Evolutionary conservation across 2,329 filamentous ascomycete species (phyloP).

Genomic region (Pestalotiopsis sp.): DNA sequence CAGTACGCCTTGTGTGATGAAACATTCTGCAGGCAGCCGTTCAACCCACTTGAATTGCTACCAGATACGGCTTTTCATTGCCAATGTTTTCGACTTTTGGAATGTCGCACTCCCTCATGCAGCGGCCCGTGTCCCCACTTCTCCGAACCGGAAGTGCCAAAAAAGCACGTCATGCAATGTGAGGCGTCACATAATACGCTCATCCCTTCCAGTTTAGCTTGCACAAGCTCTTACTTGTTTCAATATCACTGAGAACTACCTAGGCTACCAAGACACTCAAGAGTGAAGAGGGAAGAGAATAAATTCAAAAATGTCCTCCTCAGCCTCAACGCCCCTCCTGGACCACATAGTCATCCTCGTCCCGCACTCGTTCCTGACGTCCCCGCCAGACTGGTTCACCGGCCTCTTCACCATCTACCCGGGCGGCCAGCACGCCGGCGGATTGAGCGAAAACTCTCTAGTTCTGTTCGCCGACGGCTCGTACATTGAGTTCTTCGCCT

Average conservation of each 20-base stretch:
- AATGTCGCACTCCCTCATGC: background rate
- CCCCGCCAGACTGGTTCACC: slow-evolving; percentile 53
- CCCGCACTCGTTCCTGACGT: slow-evolving; percentile 48
- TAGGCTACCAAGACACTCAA: background rate
- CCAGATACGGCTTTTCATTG: background rate
- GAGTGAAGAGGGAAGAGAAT: background rate
- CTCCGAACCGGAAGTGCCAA: background rate
- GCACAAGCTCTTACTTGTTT: no score
- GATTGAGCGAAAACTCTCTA: slow-evolving; percentile 63
- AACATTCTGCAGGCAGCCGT: no score
- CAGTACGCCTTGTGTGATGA: no score
- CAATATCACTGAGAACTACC: no score
- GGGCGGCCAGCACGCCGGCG: slow-evolving; percentile 65
- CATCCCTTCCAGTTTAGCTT: background rate
- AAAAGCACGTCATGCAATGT: slow-evolving; percentile 21
- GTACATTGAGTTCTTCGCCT: slow-evolving; percentile 70
- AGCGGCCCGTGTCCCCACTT: background rate
- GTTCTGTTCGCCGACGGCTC: slow-evolving; percentile 65
- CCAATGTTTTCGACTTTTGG: background rate
- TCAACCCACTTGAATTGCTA: background rate
- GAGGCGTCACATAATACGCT: background rate
- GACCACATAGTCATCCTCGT: slow-evolving; percentile 70
- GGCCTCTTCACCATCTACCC: slow-evolving; percentile 59
- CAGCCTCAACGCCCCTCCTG: slow-evolving; percentile 32
- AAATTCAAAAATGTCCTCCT: background rate